Evolutionary conservation across 1,284 basidiomycete genomes (phyloP).

Genomic region (Leccinum colubrinum): DNA sequence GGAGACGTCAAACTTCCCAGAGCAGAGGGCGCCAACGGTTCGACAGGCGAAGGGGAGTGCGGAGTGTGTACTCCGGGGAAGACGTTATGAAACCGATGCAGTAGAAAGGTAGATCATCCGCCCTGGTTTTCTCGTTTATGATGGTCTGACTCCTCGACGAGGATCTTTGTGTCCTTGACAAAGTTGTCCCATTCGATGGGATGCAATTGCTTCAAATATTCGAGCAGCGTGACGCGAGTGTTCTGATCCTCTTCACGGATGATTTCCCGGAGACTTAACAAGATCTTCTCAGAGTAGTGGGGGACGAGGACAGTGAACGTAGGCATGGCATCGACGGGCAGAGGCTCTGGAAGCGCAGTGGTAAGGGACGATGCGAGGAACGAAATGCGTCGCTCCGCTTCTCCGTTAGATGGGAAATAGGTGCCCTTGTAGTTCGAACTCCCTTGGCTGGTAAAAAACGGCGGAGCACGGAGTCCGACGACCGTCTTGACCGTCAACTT

Average conservation of each 20-base stretch:
- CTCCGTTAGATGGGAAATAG: slow-evolving; percentile 93
- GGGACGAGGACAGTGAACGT: slow-evolving; percentile 96
- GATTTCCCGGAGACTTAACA: slow-evolving; percentile 92
- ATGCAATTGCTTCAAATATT: slow-evolving; percentile 98
- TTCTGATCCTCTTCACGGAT: slow-evolving; percentile 96
- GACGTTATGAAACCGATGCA: no score
- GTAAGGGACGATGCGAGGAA: slow-evolving; percentile 97
- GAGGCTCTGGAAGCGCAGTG: slow-evolving; percentile 87
- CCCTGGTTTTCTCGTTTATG: neutral
- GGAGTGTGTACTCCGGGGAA: no score
- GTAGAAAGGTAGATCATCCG: no score
- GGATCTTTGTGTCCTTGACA: slow-evolving; percentile 99
- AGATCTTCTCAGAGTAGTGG: slow-evolving; percentile 96
- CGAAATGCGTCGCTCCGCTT: slow-evolving; percentile 93
- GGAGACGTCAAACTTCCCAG: slow-evolving; percentile 30
- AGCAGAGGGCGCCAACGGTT: slow-evolving; percentile 17
- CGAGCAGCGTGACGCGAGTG: slow-evolving; percentile 91
- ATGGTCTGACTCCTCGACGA: slow-evolving; percentile 88
- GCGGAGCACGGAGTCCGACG: slow-evolving; percentile 91
- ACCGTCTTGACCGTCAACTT: slow-evolving; percentile 84
- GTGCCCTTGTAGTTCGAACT: slow-evolving; percentile 70
- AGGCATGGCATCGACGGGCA: slow-evolving; percentile 95
- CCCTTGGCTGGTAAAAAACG: slow-evolving; percentile 92
- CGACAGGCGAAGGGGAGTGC: slow-evolving; percentile 24
- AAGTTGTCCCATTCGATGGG: slow-evolving; percentile 99